phyloP scores from a whole-genome alignment of 768 basidiomycete species.

The Agaricus sinodeliciosus region DNA sequence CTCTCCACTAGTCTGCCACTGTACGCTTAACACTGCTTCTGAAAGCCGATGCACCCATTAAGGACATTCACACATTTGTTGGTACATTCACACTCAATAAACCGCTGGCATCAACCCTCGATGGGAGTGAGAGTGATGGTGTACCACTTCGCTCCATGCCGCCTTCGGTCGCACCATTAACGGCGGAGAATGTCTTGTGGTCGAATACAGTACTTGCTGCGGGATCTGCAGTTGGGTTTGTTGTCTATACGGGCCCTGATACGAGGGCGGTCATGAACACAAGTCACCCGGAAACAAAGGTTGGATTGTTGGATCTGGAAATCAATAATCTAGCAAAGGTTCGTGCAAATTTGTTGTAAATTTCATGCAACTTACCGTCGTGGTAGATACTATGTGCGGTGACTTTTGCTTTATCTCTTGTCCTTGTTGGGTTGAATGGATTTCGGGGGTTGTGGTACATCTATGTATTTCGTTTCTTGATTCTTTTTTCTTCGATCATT shows the following conservation, averaged over 20 bases:
- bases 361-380: not conserved
- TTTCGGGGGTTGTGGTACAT: constrained; percentile 96
- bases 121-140: constrained; percentile 21
- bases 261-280: constrained; percentile 99
- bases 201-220: constrained; percentile 96
- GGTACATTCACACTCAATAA: constrained; percentile 82
- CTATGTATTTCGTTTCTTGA: constrained; percentile 94
- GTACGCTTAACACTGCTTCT: not conserved
- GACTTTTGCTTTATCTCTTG: constrained; percentile 86
- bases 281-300: constrained; percentile 92
- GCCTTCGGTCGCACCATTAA: constrained; percentile 73
- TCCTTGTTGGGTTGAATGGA: constrained; percentile 92
- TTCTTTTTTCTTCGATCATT: constrained; percentile 97
- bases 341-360: constrained; percentile 27
- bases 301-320: constrained; percentile 87
- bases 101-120: constrained; percentile 24
- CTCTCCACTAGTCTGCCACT: not conserved
- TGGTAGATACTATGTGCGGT: constrained; percentile 86
- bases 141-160: constrained; percentile 35
- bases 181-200: constrained; percentile 95
- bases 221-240: constrained; percentile 86
- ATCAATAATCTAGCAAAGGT: constrained; percentile 96
- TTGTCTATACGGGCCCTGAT: constrained; percentile 92
- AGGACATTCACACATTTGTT: constrained; percentile 94
- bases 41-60: constrained; percentile 87